Evolutionary conservation across 73 alveolate species (phyloP), one percentile per base, ranked within the genome.

Genomic region (Effrenium voratum): DNA sequence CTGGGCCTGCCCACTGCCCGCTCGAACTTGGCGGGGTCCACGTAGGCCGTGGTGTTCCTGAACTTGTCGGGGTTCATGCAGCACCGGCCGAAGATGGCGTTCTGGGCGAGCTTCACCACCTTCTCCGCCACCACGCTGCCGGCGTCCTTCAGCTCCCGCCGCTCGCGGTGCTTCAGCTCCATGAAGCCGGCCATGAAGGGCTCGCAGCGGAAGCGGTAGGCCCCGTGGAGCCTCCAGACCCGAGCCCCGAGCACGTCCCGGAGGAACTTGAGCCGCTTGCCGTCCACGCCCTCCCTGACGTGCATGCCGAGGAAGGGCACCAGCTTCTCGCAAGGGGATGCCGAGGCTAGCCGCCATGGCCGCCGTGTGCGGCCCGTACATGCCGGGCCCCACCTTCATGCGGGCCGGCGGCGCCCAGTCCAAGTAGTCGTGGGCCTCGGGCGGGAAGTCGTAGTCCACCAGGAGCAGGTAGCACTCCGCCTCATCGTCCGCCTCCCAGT

Each of bases 361-460:
- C 1, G 13, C 49, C 34, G 82, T 70, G 82, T 15, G 38, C 3
- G 45, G 34, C 34, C 49, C n/a, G 13, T 36, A 46, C 82, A 36
- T 44, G 82, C 38, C 82, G 10, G 3, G 10, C 13, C 49, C 10
- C 12, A 70, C 82, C 2, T 19, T 0, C 82, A 70, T 70, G 82
- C 82, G 82, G 32, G 49, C n/a, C 13, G 82, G 82, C 15, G 82
- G 82, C 13, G 82, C 34, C 82, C 82, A 70, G 47, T 70, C 82
- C 49, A 70, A 10, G 13, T 70, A 26, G 24, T 70, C 82, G 24
- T 70, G 82, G 28, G 10, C 13, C 82, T 70, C 82, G 28, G 38
- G 38, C 49, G 82, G 82, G 82, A 70, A 70, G 82, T 44, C n/a
- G 24, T 70, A 70, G 24, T 70, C 82, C 10, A 70, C 82, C 34